Base-by-base conservation (phyloP, 768 basidiomycete species). In the Solioccasus polychromus region DNA sequence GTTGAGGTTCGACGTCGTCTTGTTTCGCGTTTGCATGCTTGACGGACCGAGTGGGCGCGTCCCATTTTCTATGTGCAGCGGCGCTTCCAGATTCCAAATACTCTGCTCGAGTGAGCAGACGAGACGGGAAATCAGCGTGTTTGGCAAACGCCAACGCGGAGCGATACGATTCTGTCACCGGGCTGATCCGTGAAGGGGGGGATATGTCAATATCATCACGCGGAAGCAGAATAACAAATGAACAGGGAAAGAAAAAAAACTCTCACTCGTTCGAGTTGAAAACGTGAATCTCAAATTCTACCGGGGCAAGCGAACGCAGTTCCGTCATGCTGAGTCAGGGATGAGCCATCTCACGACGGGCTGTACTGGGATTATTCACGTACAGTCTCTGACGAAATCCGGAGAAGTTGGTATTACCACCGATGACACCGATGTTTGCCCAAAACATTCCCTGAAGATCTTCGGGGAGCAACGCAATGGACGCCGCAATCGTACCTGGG, bases 401-500 rank as follows among this genome's bases (percentile, higher is more conserved):
- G 34, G 80, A 73, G 53, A 93, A 81, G 55, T 78, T 79, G 14
- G 81, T 80, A 64, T 79, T 86, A 12, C 94, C 94, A 39, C 94
- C 94, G 58, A 92, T 80, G 52, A 95, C 68, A 11, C 88, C 88
- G 50, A 98, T 92, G 64, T 97, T 91, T 26, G 82, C 82, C 92
- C 92, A 98, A 67, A 92, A 96, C 85, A 98, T 82, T 26, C 91
- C 93, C 54, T 84, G 89, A 20, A 94, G 56, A 56, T 94, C 91
- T 40, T 75, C 70, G 0, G 91, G 90, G 48, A 97, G 79, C 24
- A 77, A 67, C 1, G 77, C 72, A 58, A 98, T 92, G 46, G 85
- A 85, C 44, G 77, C 62, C 31, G 88, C 85, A 48, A 97, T 80
- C 10, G 84, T 81, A 44, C 76, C 77, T 28, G 90, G 73, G 23